Conservation (phyloP, 805 yeast species). For the Candida coquimbonensis region DNA sequence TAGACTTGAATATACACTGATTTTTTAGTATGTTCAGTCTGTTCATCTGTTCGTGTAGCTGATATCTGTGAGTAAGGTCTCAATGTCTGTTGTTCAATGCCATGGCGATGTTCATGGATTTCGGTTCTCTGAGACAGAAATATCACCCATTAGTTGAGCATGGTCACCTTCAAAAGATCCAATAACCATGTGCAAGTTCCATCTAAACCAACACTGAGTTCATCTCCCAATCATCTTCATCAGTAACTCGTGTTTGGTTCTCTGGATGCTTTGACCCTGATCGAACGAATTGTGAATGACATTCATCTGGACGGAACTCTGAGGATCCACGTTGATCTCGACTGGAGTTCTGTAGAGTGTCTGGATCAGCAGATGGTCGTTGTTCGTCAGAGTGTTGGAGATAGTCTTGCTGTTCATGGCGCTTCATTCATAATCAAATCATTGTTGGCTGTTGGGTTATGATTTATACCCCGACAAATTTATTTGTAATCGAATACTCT, state of each 20-base stretch:
- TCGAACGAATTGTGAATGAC: not conserved
- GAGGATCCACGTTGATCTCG: not conserved
- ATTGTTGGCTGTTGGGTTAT: not conserved
- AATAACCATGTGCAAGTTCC: too few relatives aligned
- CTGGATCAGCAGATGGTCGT: conserved; percentile 2
- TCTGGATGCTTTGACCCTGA: not conserved
- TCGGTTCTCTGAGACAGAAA: too few relatives aligned
- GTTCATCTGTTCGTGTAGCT: too few relatives aligned
- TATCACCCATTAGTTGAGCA: too few relatives aligned
- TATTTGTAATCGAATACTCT: not conserved
- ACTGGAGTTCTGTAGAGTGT: not conserved
- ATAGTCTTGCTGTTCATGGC: not conserved
- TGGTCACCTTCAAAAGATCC: too few relatives aligned
- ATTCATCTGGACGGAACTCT: not conserved
- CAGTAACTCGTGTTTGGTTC: conserved; percentile 1
- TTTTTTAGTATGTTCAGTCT: too few relatives aligned
- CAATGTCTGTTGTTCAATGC: too few relatives aligned
- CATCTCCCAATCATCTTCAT: not conserved
- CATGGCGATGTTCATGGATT: too few relatives aligned
- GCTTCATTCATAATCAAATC: not conserved
- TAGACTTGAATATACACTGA: too few relatives aligned
- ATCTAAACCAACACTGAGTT: too few relatives aligned
- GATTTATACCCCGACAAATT: not conserved
- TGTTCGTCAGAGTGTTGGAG: conserved; percentile 1
- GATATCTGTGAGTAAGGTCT: too few relatives aligned